A percentile compares a stretch with the other conserved stretches of the same genome.
Evolutionary conservation across 2,329 filamentous ascomycete genomes (phyloP).

Genomic region (Podosphaera xanthii): DNA sequence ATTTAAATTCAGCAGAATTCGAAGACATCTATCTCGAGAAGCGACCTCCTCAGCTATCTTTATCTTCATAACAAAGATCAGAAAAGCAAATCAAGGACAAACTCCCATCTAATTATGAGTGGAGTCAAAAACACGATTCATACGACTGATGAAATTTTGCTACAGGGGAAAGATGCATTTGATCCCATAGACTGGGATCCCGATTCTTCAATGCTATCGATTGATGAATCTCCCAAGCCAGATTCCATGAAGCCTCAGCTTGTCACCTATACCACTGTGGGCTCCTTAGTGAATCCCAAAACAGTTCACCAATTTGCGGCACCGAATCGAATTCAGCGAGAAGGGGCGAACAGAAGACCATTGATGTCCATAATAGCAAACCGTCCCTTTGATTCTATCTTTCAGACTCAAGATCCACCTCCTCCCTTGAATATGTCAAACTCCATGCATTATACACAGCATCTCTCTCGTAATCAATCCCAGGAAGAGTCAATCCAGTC

Average conservation of each 20-base stretch:
- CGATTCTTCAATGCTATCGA: conserved; percentile 6
- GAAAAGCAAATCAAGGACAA: not conserved
- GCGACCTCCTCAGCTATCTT: not conserved
- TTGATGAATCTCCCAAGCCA: conserved; percentile 14
- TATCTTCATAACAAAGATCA: not conserved
- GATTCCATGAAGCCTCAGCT: conserved; percentile 11
- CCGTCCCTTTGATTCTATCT: conserved; percentile 7
- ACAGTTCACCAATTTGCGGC: conserved; percentile 13
- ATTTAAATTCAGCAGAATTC: too few species aligned
- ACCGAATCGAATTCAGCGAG: conserved; percentile 16
- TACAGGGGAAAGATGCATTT: conserved; percentile 9
- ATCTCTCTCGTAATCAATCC: conserved; percentile 7
- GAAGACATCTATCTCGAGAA: too few species aligned
- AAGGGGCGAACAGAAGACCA: conserved; percentile 14
- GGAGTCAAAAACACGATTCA: too few species aligned
- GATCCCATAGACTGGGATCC: conserved; percentile 15
- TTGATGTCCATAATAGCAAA: conserved; percentile 9
- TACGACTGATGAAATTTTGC: not conserved
- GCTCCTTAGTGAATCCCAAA: conserved; percentile 15
- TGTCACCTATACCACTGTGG: conserved; percentile 17
- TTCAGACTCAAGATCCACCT: conserved; percentile 7
- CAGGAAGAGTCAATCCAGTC: not conserved
- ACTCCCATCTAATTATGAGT: too few species aligned
- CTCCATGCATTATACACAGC: conserved; percentile 15
- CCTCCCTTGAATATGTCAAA: conserved; percentile 12